A percentile compares a stretch with the other conserved stretches of the same genome.
Conservation (phyloP, 1,139 yeast species). For the Hanseniaspora uvarum region DNA sequence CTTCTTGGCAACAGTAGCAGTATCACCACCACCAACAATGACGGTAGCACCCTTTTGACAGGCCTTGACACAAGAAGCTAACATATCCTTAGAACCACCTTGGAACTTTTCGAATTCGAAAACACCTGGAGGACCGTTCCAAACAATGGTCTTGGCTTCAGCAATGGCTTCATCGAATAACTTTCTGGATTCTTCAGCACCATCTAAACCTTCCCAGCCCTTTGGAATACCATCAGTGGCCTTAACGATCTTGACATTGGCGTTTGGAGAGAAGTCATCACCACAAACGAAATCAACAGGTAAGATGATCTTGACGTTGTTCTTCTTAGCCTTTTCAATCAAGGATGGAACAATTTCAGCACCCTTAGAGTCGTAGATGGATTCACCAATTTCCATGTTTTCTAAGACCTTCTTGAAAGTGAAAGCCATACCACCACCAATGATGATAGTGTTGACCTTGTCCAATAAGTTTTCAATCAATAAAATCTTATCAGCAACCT, state of each 20-base stretch:
- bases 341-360: slow-evolving; percentile 83
- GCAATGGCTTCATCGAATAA: slow-evolving; percentile 70
- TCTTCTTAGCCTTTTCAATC: slow-evolving; percentile 88
- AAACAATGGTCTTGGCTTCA: slow-evolving; percentile 89
- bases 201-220: slow-evolving; percentile 88
- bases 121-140: slow-evolving; percentile 99
- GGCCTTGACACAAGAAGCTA: slow-evolving; percentile 77
- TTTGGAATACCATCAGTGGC: slow-evolving; percentile 85
- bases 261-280: slow-evolving; percentile 85
- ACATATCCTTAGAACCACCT: slow-evolving; percentile 76
- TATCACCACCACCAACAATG: slow-evolving; percentile 98
- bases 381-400: slow-evolving; percentile 75
- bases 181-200: slow-evolving; percentile 76
- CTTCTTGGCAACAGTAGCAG: slow-evolving; percentile 97
- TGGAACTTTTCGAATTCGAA: slow-evolving; percentile 89
- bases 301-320: slow-evolving; percentile 79
- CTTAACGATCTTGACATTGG: slow-evolving; percentile 68
- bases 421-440: slow-evolving; percentile 99
- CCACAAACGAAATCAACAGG: slow-evolving; percentile 93
- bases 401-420: slow-evolving; percentile 89
- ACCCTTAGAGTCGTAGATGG: slow-evolving; percentile 84
- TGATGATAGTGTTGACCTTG: slow-evolving; percentile 82
- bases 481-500: slow-evolving; percentile 95
- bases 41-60: slow-evolving; percentile 85
- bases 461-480: slow-evolving; percentile 91